A percentile compares a stretch with the other conserved stretches of the same genome.
These are phyloP conservation scores for Penicillium paradoxum DNA, from an alignment of 495 filamentous ascomycete genomes.

Conservation along the genomic window DNA sequence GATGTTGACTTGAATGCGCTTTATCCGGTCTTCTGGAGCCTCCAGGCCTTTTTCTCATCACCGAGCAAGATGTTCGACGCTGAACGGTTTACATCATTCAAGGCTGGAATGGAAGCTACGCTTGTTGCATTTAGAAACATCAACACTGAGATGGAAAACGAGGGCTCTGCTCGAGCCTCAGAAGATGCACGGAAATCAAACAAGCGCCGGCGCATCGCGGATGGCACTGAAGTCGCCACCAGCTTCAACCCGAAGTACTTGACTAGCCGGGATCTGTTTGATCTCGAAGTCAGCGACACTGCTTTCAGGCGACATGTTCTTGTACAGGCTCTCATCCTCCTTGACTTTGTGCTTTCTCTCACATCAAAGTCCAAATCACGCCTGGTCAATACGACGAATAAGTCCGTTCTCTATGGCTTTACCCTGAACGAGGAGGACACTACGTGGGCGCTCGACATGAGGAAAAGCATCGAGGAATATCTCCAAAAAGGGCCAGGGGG, in stretches of 20 bases:
- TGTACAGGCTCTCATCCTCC: conserved; percentile 86
- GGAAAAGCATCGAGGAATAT: conserved; percentile 68
- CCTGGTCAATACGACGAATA: conserved; percentile 66
- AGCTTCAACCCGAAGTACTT: conserved; percentile 96
- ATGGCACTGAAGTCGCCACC: conserved; percentile 59
- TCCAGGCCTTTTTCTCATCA: conserved; percentile 89
- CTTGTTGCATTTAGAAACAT: conserved; percentile 74
- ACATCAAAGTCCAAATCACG: conserved; percentile 78
- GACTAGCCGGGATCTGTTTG: conserved; percentile 90
- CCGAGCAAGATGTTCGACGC: conserved; percentile 73
- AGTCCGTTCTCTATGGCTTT: conserved; percentile 79
- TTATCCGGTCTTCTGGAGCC: conserved; percentile 90
- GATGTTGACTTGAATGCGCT: conserved; percentile 62
- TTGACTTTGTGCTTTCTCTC: conserved; percentile 88
- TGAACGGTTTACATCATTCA: conserved; percentile 69
- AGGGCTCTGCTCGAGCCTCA: conserved; percentile 43
- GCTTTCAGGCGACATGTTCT: conserved; percentile 90
- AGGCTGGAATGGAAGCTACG: conserved; percentile 69
- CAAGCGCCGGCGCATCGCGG: conserved; percentile 68
- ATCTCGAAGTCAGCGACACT: conserved; percentile 90
- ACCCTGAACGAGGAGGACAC: conserved; percentile 75
- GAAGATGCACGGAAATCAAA: conserved; percentile 57
- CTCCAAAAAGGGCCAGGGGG: conserved; percentile 66
- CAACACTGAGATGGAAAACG: conserved; percentile 58
- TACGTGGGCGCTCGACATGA: conserved; percentile 74